These are phyloP conservation scores for Suillus subalutaceus DNA, from an alignment of 768 basidiomycete genomes.

Conservation along the genomic window DNA sequence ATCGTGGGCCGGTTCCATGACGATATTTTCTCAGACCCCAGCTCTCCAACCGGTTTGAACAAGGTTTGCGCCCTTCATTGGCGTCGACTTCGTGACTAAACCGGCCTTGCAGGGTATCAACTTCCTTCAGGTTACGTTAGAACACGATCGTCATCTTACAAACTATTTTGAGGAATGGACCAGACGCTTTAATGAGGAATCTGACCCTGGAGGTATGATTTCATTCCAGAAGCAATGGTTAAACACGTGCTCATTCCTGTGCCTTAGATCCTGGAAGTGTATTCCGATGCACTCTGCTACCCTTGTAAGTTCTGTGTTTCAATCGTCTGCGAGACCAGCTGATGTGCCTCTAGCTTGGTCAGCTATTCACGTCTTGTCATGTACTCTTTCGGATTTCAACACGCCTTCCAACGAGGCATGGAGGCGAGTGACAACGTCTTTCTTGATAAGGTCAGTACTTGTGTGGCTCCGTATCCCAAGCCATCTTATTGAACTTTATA, in stretches of 20 bases:
- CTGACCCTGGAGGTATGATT: conserved; percentile 56
- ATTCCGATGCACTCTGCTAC: conserved; percentile 68
- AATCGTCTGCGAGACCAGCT: conserved; percentile 2
- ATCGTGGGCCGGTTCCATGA: conserved; percentile 78
- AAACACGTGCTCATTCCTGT: conserved; percentile 1
- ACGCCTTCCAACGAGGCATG: conserved; percentile 74
- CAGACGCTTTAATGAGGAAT: conserved; percentile 57
- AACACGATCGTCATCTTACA: conserved; percentile 60
- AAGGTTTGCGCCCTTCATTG: conserved; percentile 45
- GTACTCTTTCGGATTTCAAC: conserved; percentile 87
- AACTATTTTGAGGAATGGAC: conserved; percentile 71
- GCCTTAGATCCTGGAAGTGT: conserved; percentile 54
- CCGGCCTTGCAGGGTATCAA: conserved; percentile 52
- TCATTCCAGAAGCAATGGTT: neutral
- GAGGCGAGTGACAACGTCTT: conserved; percentile 63
- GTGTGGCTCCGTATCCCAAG: neutral
- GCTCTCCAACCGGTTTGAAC: conserved; percentile 68
- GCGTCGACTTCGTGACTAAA: neutral
- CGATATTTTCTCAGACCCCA: conserved; percentile 72
- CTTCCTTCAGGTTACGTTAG: conserved; percentile 64
- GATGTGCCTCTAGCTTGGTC: conserved; percentile 54
- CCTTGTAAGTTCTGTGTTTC: conserved; percentile 61
- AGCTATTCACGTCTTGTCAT: conserved; percentile 81
- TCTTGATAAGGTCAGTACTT: conserved; percentile 58
- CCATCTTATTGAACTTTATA: conserved; percentile 1